Base-by-base conservation (phyloP, 768 basidiomycete species). In the Boletus speciosus region DNA sequence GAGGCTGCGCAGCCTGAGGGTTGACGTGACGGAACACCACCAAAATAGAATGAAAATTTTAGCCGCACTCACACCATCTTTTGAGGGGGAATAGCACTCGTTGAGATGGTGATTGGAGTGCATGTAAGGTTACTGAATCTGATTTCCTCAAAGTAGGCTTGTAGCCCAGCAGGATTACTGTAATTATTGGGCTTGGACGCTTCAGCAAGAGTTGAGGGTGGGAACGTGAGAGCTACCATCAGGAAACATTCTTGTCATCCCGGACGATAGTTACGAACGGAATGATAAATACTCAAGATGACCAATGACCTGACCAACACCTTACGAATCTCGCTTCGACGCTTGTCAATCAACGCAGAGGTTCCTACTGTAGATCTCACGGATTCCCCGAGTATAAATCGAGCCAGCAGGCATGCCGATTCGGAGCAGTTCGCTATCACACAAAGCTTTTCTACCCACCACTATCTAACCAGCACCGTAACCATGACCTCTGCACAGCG, bases 401-500 rank as follows among this genome's bases (percentile, higher is more conserved):
- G 9, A 5, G 4, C 15, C 11, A n/a, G 21, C 29, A 44, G 16
- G 49, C 44, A 11, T 4, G 2, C 15, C 11, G 16, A 19, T 1
- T 19, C 19, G 19, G 19, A 44, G 10, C 23, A 19, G 12, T 15
- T 39, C 52, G 14, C 6, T 14, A 16, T 25, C 6, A 0, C 6
- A 38, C 15, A 32, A 14, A 27, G 4, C 16, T 29, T 25, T 4
- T 53, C 19, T 23, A 36, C 16, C 7, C 14, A 2, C 12, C 47
- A 27, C 10, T 27, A 16, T 29, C 31, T 36, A n/a, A n/a, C 43
- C 14, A 35, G 31, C 23, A 32, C 27, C 12, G 19, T 19, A 12
- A 6, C 15, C 27, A 61, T 61, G 60, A 2, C 51, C 4, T 25
- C 32, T 21, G 27, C 43, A 27, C 47, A 47, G 3, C 48, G 45